Evolutionary conservation across 495 filamentous ascomycete genomes (phyloP), one percentile per base, ranked within the genome.

Genomic region (Podospora pseudopauciseta): DNA sequence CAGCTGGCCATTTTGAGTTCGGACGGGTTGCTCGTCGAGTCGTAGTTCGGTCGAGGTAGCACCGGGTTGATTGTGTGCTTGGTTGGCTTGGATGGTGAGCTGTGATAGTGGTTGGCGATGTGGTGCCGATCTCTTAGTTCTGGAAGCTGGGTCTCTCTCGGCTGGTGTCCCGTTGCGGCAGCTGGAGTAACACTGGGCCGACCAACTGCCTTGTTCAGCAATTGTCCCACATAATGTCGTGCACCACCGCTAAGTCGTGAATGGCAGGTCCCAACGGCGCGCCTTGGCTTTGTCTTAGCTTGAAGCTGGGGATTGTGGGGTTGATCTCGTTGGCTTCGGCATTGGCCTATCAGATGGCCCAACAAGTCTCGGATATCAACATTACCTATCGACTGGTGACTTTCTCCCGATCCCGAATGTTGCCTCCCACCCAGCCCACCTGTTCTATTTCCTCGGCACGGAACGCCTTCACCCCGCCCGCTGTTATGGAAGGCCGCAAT

Each of bases 91-190:
- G 39, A 49, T 49, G 39, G 39, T 49, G 39, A 49, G 39, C 39
- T 49, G 39, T 49, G 39, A 49, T 49, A 49, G 39, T 49, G 39
- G 39, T 49, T 49, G 39, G 39, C 13, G 15, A 49, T 6, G 39
- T 49, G 39, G 39, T 64, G 63, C 44, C 62, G 67, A 65, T 68
- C 57, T 7, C 18, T 19, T 15, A 58, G 55, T 13, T 49, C 39
- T 49, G 20, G 23, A 2, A 32, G 30, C 30, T 58, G 15, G 15
- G 3, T 19, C n/a, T 34, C 13, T 34, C 30, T 4, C 7, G 28
- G 57, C 28, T 5, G n/a, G 30, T 23, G 64, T 69, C 68, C 68
- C 57, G 62, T 67, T 70, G 68, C 39, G 65, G 68, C 61, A 70
- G 68, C 65, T 67, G 68, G 49, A 59, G 65, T 49, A 23, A 53